A percentile compares a stretch with the other conserved stretches of the same genome.
phyloP scores from a whole-genome alignment of 495 filamentous ascomycete genomes.

The Penicillium alfredii region DNA sequence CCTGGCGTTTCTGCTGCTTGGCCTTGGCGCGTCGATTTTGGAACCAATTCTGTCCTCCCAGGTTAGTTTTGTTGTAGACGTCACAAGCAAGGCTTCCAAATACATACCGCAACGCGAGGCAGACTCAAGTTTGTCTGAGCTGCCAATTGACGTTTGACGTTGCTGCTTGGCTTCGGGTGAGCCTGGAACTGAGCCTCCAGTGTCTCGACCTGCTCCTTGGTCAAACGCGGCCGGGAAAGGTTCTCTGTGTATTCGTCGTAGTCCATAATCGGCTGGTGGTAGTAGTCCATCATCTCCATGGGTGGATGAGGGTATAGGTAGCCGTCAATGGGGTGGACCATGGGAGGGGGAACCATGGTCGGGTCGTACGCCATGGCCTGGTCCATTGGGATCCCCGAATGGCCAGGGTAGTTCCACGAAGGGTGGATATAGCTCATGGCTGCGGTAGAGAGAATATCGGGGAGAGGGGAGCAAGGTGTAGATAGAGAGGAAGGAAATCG shows the following conservation, averaged over 20 bases:
- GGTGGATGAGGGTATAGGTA: constrained; percentile 39
- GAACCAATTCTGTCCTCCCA: constrained; percentile 70
- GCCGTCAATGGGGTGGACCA: constrained; percentile 42
- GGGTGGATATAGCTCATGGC: constrained; percentile 44
- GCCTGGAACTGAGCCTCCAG: constrained; percentile 69
- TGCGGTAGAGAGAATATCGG: constrained; percentile 1
- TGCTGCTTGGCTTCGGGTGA: constrained; percentile 72
- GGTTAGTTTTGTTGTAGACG: constrained; percentile 9
- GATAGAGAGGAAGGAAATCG: constrained; percentile 3
- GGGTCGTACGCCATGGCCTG: constrained; percentile 38
- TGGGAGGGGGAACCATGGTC: constrained; percentile 35
- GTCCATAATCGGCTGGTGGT: constrained; percentile 45
- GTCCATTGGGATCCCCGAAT: constrained; percentile 36
- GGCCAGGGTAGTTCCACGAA: constrained; percentile 36
- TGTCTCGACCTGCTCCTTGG: constrained; percentile 75
- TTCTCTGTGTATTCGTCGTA: constrained; percentile 48
- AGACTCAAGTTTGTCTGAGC: constrained; percentile 66
- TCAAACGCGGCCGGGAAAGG: constrained; percentile 58
- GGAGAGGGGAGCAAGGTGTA: constrained; percentile 4
- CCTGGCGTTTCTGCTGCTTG: constrained; percentile 68
- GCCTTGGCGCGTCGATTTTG: constrained; percentile 82
- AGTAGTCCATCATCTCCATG: constrained; percentile 45
- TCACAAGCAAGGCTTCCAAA: not conserved
- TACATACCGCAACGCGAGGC: constrained; percentile 68
- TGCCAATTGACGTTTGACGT: constrained; percentile 67